Conservation (phyloP, 441 rosid species). For the Bocquillonia castaneifolia region DNA sequence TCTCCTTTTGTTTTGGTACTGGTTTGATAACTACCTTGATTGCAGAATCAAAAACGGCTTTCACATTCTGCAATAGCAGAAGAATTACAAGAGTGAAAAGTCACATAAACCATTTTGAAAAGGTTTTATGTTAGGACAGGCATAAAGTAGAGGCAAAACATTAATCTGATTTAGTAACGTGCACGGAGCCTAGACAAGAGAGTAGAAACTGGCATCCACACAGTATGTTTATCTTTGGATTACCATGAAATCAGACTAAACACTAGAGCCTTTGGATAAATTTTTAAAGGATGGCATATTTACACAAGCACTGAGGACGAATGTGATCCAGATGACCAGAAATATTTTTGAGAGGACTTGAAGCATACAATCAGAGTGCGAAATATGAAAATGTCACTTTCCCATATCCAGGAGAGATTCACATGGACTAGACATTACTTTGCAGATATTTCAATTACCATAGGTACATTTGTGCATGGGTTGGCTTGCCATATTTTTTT, state of each 20-base stretch:
- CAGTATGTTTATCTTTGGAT: constrained; percentile 5
- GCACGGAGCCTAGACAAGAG: neutral
- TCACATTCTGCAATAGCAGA: constrained; percentile 63
- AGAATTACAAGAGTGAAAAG: constrained; percentile 5
- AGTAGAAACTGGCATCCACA: neutral
- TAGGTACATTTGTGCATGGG: neutral
- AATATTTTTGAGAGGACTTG: neutral
- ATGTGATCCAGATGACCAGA: neutral
- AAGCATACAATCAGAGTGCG: neutral
- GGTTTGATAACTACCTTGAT: constrained; percentile 90
- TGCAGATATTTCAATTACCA: neutral
- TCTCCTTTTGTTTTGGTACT: constrained; percentile 66
- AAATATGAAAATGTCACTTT: neutral
- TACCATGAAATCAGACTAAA: neutral
- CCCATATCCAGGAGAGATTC: constrained; percentile 12
- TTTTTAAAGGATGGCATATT: constrained; percentile 2
- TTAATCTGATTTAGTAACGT: neutral
- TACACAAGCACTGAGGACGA: constrained; percentile 8
- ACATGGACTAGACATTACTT: neutral
- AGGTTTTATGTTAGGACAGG: neutral
- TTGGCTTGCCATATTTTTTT: constrained; percentile 7
- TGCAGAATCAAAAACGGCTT: constrained; percentile 92
- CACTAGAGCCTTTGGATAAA: neutral
- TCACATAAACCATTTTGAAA: constrained; percentile 14
- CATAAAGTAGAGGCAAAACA: neutral